Base-by-base conservation (phyloP, 371 early-diverging fungal genomes). In the Syncephalastrum racemosum region DNA sequence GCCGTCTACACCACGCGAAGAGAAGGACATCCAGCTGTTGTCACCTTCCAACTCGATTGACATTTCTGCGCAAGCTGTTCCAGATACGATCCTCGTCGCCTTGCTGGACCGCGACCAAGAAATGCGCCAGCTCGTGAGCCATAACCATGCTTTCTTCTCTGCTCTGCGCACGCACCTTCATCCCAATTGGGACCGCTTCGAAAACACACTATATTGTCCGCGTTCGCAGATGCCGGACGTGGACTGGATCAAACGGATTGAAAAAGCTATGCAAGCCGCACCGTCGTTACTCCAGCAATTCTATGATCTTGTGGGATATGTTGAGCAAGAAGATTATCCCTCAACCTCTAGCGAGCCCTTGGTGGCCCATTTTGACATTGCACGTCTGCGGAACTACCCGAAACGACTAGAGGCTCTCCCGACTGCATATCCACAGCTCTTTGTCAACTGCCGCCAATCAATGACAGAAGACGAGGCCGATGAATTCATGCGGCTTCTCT, bases 351-450 rank as follows among this genome's bases (percentile, higher is more conserved):
- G 46, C 10, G 62, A 58, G 44, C 63, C 68, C 0, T 62, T 68
- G 15, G 70, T 79, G 56, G 74, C 67, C 7, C 49, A 77, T 15
- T 77, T 81, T 2, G 73, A 80, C 39, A 54, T 83, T 36, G 62
- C 64, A 31, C 62, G 64, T 50, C 65, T 83, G 14, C 69, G 83
- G 22, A 54, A 70, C 16, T 58, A 66, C 13, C 66, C 70, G n/a
- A 59, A 68, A 15, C 42, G 68, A 10, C 53, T 83, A 36, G 60
- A 66, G 27, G 42, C 46, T 10, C 74, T 81, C 23, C 36, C 67
- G 18, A 36, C 65, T 50, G 44, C 68, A n/a, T 83, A 83, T 44
- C 84, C 84, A n/a, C 84, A 83, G 48, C 80, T 83, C 61, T 77
- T 75, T 52, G 65, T 77, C 55, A 83, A 83, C 58, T 72, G 72